Percentiles rank a stretch among this genome's conserved stretches.
These are phyloP conservation scores for Penicillium bialowiezense DNA, from an alignment of 495 filamentous ascomycete species.

Conservation along the genomic window DNA sequence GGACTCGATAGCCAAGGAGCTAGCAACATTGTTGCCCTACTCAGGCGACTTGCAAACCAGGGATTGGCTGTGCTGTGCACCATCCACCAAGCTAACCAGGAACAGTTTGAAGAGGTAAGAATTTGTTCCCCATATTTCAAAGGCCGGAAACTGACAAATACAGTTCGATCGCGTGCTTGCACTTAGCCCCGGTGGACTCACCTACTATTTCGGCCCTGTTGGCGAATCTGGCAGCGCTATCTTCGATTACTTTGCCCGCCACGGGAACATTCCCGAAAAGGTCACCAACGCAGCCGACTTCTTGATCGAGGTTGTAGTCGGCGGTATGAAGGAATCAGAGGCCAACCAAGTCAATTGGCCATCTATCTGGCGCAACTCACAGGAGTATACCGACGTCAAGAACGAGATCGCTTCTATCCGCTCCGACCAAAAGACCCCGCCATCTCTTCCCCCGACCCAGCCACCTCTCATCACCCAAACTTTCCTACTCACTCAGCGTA, in stretches of 20 bases:
- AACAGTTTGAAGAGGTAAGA: conserved; percentile 71
- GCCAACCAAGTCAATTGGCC: conserved; percentile 70
- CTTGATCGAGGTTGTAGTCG: conserved; percentile 85
- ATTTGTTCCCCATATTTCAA: conserved; percentile 54
- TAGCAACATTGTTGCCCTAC: conserved; percentile 66
- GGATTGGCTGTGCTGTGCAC: conserved; percentile 66
- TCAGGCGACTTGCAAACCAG: conserved; percentile 64
- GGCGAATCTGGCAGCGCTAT: conserved; percentile 50
- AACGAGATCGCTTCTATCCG: conserved; percentile 59
- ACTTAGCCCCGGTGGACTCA: conserved; percentile 60
- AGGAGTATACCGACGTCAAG: conserved; percentile 66
- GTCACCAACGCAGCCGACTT: conserved; percentile 77
- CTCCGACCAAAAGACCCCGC: conserved; percentile 43
- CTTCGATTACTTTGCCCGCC: conserved; percentile 51
- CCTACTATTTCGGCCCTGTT: conserved; percentile 69
- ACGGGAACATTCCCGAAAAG: conserved; percentile 35
- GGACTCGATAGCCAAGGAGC: conserved; percentile 76
- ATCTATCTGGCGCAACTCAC: conserved; percentile 70
- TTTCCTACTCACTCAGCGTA: conserved; percentile 59
- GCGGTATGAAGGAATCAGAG: conserved; percentile 62
- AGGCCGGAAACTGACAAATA: conserved; percentile 51
- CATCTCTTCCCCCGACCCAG: conserved; percentile 55
- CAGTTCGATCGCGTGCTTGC: conserved; percentile 69
- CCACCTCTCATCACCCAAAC: conserved; percentile 68
- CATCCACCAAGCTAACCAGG: conserved; percentile 71